Evolutionary conservation across 129 eudicot genomes (phyloP).

Genomic region (Dittrichia graveolens): DNA sequence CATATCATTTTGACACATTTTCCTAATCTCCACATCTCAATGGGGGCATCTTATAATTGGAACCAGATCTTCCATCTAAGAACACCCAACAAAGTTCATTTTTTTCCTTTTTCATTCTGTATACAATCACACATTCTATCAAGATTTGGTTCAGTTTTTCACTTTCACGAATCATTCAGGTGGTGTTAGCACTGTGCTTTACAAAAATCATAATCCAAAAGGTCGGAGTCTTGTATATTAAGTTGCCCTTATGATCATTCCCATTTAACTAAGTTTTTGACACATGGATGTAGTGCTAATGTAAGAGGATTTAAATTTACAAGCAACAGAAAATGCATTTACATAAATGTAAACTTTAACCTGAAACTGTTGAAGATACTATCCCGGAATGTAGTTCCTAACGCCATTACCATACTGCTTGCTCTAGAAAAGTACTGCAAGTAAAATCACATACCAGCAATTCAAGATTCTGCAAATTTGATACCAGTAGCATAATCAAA

Average conservation of each 20-base stretch:
- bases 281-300: constrained; percentile 1
- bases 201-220: constrained; percentile 12
- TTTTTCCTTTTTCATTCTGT: constrained; percentile 7
- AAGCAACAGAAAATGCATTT: not conserved
- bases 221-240: constrained; percentile 2
- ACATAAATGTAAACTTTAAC: constrained; percentile 13
- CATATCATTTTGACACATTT: constrained; percentile 41
- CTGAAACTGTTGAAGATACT: constrained; percentile 12
- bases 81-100: not conserved
- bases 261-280: not conserved
- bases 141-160: not conserved
- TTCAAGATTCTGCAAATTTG: constrained; percentile 13
- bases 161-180: constrained; percentile 26
- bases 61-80: constrained; percentile 37
- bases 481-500: constrained; percentile 5
- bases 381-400: constrained; percentile 13
- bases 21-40: constrained; percentile 47
- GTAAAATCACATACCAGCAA: constrained; percentile 1
- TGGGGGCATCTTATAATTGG: constrained; percentile 17
- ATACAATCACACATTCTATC: not conserved
- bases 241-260: constrained; percentile 16
- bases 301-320: not conserved
- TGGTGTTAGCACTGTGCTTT: constrained; percentile 22
- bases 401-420: not conserved
- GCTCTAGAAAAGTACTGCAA: constrained; percentile 3